These are phyloP conservation scores for Paramyrothecium roridum DNA, from an alignment of 2,329 filamentous ascomycete species.

Conservation along the genomic window DNA sequence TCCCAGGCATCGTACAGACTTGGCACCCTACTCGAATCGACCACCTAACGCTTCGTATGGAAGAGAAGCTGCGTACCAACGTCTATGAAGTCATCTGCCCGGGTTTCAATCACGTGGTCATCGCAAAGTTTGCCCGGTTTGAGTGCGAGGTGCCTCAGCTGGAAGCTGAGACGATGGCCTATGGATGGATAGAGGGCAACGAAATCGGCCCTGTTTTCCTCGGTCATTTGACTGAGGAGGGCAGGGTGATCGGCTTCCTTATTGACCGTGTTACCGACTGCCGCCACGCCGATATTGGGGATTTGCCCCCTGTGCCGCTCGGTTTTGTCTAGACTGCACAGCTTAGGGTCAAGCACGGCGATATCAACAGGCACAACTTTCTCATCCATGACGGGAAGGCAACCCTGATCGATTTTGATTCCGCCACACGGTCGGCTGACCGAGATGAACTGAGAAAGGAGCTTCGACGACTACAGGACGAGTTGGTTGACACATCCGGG, in stretches of 20 bases:
- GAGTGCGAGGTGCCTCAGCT: slow-evolving; percentile 25
- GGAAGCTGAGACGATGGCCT: slow-evolving; percentile 25
- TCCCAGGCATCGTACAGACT: slow-evolving; percentile 25
- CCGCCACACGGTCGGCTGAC: not conserved
- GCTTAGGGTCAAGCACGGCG: slow-evolving; percentile 22
- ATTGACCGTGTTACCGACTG: slow-evolving; percentile 15
- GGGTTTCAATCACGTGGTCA: slow-evolving; percentile 13
- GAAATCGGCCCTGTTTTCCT: slow-evolving; percentile 25
- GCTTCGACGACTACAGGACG: not conserved
- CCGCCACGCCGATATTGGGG: slow-evolving; percentile 11
- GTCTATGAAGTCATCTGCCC: slow-evolving; percentile 21
- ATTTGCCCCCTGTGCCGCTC: slow-evolving; percentile 17
- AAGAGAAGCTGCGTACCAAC: slow-evolving; percentile 19
- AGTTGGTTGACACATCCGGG: not conserved
- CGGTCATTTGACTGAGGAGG: slow-evolving; percentile 17
- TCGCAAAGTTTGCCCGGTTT: slow-evolving; percentile 23
- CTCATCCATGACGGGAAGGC: slow-evolving; percentile 11
- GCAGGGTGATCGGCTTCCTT: slow-evolving; percentile 22
- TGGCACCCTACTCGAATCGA: slow-evolving; percentile 32
- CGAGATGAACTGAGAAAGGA: not conserved
- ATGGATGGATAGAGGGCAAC: slow-evolving; percentile 22
- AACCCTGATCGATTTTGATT: slow-evolving; percentile 1
- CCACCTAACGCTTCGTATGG: slow-evolving; percentile 25
- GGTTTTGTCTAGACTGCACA: slow-evolving; percentile 16
- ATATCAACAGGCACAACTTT: slow-evolving; percentile 25